phyloP scores from a whole-genome alignment of 805 yeast genomes.

The Maudiozyma saulgeensis region DNA sequence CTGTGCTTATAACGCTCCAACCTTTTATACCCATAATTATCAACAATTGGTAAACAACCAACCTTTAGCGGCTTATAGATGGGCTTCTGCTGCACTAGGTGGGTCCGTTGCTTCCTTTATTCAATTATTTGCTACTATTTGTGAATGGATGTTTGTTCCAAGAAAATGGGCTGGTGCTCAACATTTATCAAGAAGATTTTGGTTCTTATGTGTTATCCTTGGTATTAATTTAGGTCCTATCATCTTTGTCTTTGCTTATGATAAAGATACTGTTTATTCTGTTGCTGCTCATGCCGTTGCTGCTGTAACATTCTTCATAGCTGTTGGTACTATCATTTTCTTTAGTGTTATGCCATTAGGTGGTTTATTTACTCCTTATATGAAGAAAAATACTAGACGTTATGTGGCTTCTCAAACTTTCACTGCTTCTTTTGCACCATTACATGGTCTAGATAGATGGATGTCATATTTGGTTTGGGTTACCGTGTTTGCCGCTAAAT shows the following conservation, averaged over 20 bases:
- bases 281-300: slow-evolving; percentile 69
- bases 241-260: slow-evolving; percentile 74
- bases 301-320: slow-evolving; percentile 81
- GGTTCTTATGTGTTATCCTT: slow-evolving; percentile 60
- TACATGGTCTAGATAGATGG: slow-evolving; percentile 89
- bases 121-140: slow-evolving; percentile 77
- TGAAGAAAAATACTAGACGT: slow-evolving; percentile 77
- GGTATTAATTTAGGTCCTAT: slow-evolving; percentile 75
- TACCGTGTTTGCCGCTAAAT: slow-evolving; percentile 81
- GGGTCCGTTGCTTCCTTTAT: slow-evolving; percentile 78
- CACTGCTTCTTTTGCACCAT: slow-evolving; percentile 80
- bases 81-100: slow-evolving; percentile 91
- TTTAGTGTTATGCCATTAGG: slow-evolving; percentile 94
- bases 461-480: slow-evolving; percentile 89
- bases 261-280: slow-evolving; percentile 56
- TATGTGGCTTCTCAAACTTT: slow-evolving; percentile 92
- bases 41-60: slow-evolving; percentile 72
- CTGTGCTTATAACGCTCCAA: slow-evolving; percentile 84
- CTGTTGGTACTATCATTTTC: slow-evolving; percentile 73
- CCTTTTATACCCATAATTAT: slow-evolving; percentile 80
- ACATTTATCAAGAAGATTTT: slow-evolving; percentile 79
- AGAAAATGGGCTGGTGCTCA: slow-evolving; percentile 99
- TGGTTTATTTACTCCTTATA: slow-evolving; percentile 86
- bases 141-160: slow-evolving; percentile 95
- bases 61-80: slow-evolving; percentile 82